A percentile compares a stretch with the other conserved stretches of the same genome.
Conservation (phyloP, 2,329 filamentous ascomycete species). For the Aspergillus sp. region DNA sequence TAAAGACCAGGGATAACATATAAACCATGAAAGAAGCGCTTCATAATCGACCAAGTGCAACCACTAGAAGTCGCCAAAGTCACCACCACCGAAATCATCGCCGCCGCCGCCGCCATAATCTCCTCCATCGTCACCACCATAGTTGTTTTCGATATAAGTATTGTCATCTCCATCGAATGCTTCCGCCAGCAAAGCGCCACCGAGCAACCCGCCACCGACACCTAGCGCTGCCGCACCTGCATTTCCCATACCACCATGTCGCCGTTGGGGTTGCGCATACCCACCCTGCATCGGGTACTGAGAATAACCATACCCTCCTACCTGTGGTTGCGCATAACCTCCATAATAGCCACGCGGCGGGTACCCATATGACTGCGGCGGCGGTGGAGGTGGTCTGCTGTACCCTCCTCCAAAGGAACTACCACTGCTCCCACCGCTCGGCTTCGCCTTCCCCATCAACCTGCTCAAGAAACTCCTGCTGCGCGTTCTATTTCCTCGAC, state of each 20-base stretch:
- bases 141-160: constrained; percentile 41
- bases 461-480: constrained; percentile 47
- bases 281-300: constrained; percentile 29
- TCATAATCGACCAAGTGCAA: no score
- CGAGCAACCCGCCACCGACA: constrained; percentile 72
- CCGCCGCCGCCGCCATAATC: constrained; percentile 22
- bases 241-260: constrained; percentile 53
- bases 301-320: constrained; percentile 32
- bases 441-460: constrained; percentile 42
- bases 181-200: constrained; percentile 64
- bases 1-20: no score
- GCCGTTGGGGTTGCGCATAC: constrained; percentile 40
- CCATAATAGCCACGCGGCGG: constrained; percentile 23
- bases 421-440: constrained; percentile 10
- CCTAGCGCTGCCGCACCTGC: constrained; percentile 70
- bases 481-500: constrained; percentile 14
- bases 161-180: constrained; percentile 60
- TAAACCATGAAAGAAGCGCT: no score
- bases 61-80: constrained; percentile 18
- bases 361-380: constrained; percentile 21
- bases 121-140: constrained; percentile 22
- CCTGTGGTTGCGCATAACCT: constrained; percentile 22
- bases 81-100: constrained; percentile 24
- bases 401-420: constrained; percentile 1
- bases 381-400: constrained; percentile 10